Evolutionary conservation across 306 rosid species (phyloP), one percentile per base, ranked within the genome.

Genomic region (Trichosanthes truncata): DNA sequence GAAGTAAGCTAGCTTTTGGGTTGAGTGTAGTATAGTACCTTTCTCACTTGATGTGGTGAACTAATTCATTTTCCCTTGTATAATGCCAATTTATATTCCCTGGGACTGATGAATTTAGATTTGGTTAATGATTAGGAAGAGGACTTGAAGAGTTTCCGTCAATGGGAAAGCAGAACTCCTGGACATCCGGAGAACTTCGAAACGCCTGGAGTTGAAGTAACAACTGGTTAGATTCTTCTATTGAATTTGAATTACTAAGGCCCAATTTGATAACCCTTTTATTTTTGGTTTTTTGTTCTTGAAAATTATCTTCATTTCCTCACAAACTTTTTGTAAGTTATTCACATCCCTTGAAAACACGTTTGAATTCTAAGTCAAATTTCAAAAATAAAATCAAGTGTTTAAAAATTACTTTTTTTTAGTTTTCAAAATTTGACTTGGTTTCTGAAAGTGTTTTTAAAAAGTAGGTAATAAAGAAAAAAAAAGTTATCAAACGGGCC

Each of bases 161-260:
- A 95, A 76, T 95, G 97, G 97, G 93, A 69, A 79, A 95, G 99
- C 89, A 88, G 15, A 85, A 91, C 99, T 12, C 99, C 99, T 0
- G 97, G 97, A 69, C 99, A 95, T 82, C 99, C 99, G 6, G 99
- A 95, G 91, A 91, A 95, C 81, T 95, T 93, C 52, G 99, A 95
- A 87, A 95, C 99, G 0, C 85, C 86, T 48, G 99, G 99, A 67
- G 23, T 93, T 84, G 99, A 95, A 90, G 97, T 93, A 18, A 95
- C 99, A 15, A 95, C 99, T 40, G 99, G 97, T 95, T 76, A 77
- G 92, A 83, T 80, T 83, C 65, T 31, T 23, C 29, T 78, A 26
- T 49, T 48, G 52, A 33, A 31, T 55, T 78, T 53, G 2, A 49
- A 57, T 35, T 21, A 68, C 7, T 3, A 45, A 9, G 15, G 11